Evolutionary conservation across 2,329 filamentous ascomycete species (phyloP), one percentile per base, ranked within the genome.

Genomic region (Xylaria sp.): DNA sequence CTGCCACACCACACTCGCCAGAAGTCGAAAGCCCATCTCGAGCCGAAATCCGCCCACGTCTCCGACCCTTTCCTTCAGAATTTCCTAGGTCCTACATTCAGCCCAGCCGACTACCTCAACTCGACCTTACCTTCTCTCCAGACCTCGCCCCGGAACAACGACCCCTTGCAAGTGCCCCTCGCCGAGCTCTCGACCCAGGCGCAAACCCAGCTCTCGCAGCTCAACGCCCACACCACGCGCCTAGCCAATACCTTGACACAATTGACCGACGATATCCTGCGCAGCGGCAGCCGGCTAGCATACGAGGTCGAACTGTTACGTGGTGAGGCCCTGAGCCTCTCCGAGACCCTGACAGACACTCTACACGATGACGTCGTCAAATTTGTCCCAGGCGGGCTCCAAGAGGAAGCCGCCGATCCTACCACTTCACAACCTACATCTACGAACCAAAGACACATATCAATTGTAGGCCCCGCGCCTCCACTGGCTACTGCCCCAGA

Each of bases 261-360:
- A 76, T 84, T 98, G 67, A 97, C 96, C 12, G 95, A 99, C 79
- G 96, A 98, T 73, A 98, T 99, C 70, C 81, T 99, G 69, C 89
- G 96, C 65, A 94, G 93, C 75, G 93, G 94, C 30, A 93, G 93
- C 71, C 87, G 95, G 4, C 83, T 99, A 65, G 93, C 94, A 23
- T 99, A 99, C 77, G 93, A 98, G 80, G 95, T 98, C 23, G 95
- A 98, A 80, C 87, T 98, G 20, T 81, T 98, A 57, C 89, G 94
- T n/a, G 94, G 94, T 70, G 94, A 97, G 80, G 92, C 93, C 2
- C 81, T 94, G 55, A 87, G 91, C n/a, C 83, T 97, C 41, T 89
- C 90, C 0, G 94, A 97, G 77, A 86, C 91, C 1, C 82, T 98
- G 73, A 88, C 89, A 5, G 92, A 94, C 72, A 88, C 86, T 0